Evolutionary conservation across 164 flowering plant species (phyloP).

Genomic region (Dillenia turbinata): DNA sequence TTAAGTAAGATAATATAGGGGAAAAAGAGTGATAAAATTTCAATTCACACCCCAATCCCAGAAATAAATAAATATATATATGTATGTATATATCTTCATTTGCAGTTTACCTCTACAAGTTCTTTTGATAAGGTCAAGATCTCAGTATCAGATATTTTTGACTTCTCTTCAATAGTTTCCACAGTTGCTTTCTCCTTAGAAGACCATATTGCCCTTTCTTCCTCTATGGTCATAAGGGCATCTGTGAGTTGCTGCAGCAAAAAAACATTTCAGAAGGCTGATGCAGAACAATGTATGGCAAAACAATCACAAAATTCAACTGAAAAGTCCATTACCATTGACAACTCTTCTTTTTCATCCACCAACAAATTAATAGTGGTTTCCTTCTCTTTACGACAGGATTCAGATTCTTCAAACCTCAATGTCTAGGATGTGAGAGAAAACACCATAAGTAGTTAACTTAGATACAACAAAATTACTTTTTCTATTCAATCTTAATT

Average conservation of each 20-base stretch:
- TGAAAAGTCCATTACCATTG: conserved; percentile 51
- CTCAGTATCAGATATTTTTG: conserved; percentile 38
- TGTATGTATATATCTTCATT: too few species aligned
- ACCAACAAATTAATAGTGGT: conserved; percentile 33
- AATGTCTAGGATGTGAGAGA: conserved; percentile 27
- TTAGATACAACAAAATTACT: too few species aligned
- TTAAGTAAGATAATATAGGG: too few species aligned
- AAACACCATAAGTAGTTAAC: not conserved
- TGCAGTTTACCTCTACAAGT: conserved; percentile 50
- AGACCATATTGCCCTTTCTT: conserved; percentile 84
- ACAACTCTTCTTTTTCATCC: conserved; percentile 81
- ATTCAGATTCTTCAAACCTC: conserved; percentile 46
- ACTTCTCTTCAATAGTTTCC: conserved; percentile 53
- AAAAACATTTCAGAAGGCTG: not conserved
- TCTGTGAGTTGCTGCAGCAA: conserved; percentile 67
- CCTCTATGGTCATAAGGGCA: conserved; percentile 82
- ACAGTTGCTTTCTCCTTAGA: conserved; percentile 69
- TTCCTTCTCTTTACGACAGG: conserved; percentile 31
- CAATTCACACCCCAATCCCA: too few species aligned
- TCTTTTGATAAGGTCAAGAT: conserved; percentile 38
- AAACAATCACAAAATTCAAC: not conserved
- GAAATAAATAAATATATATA: too few species aligned
- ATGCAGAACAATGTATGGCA: conserved; percentile 2
- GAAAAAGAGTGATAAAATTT: too few species aligned
- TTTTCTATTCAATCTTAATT: too few species aligned